Evolutionary conservation across 257 asterid species (phyloP).

Genomic region (Solanum phureja): DNA sequence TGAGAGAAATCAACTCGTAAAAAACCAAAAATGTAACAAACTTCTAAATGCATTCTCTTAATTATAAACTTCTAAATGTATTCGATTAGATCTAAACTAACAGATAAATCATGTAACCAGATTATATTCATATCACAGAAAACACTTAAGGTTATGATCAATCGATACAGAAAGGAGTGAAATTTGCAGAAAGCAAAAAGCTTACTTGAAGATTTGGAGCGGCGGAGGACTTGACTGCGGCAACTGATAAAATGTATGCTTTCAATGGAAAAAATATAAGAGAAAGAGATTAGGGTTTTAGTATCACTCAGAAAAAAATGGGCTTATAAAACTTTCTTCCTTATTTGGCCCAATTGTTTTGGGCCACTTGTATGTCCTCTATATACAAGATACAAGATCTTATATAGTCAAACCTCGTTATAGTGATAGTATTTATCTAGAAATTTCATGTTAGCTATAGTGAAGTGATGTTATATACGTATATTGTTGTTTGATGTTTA

Average conservation of each 20-base stretch:
- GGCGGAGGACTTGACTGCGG: background rate
- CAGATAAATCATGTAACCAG: background rate
- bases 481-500: background rate
- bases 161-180: background rate
- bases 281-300: background rate
- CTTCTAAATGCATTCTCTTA: background rate
- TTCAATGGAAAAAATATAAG: background rate
- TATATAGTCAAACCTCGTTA: background rate
- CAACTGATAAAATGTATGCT: background rate
- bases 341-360: background rate
- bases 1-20: no score
- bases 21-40: background rate
- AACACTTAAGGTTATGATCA: background rate
- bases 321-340: background rate
- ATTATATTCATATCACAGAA: background rate
- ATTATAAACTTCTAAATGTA: slow-evolving; percentile 4
- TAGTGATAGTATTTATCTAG: no score
- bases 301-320: background rate
- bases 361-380: background rate
- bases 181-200: background rate
- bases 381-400: no score
- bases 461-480: no score
- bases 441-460: no score
- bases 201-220: background rate
- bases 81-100: background rate